These are phyloP conservation scores for Anthoceros angustus DNA, from an alignment of 225 moss, liverwort and hornwort species.

Conservation along the genomic window DNA sequence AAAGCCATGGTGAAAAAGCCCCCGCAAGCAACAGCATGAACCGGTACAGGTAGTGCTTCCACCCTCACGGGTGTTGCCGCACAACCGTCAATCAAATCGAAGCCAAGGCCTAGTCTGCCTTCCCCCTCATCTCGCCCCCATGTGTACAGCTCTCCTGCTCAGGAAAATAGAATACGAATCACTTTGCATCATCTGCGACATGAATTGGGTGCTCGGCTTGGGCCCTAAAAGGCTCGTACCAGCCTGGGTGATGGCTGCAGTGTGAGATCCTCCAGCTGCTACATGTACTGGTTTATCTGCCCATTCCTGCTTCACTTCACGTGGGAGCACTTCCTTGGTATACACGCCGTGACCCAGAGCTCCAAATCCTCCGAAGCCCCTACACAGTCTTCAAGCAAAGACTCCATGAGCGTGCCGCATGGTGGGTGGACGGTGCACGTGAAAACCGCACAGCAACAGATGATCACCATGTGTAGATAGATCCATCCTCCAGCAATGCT, in stretches of 20 bases:
- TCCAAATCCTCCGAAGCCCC: conserved; percentile 96
- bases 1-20: conserved; percentile 90
- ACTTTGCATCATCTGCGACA: not conserved
- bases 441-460: not conserved
- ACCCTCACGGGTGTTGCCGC: conserved; percentile 46
- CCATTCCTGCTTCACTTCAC: conserved; percentile 37
- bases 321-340: conserved; percentile 39
- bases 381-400: conserved; percentile 23
- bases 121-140: conserved; percentile 98
- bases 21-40: conserved; percentile 64
- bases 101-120: conserved; percentile 69
- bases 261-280: conserved; percentile 77
- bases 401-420: not conserved
- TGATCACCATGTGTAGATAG: conserved; percentile 52
- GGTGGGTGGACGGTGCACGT: not conserved
- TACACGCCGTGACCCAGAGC: conserved; percentile 73
- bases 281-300: conserved; percentile 44
- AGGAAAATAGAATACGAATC: not conserved
- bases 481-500: conserved; percentile 41
- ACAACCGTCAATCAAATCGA: conserved; percentile 47
- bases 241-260: conserved; percentile 51
- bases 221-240: conserved; percentile 18
- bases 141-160: conserved; percentile 62
- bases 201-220: not conserved
- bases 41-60: conserved; percentile 29